Evolutionary conservation across 2,329 filamentous ascomycete genomes (phyloP).

Genomic region (Cryphonectria nitschkei): DNA sequence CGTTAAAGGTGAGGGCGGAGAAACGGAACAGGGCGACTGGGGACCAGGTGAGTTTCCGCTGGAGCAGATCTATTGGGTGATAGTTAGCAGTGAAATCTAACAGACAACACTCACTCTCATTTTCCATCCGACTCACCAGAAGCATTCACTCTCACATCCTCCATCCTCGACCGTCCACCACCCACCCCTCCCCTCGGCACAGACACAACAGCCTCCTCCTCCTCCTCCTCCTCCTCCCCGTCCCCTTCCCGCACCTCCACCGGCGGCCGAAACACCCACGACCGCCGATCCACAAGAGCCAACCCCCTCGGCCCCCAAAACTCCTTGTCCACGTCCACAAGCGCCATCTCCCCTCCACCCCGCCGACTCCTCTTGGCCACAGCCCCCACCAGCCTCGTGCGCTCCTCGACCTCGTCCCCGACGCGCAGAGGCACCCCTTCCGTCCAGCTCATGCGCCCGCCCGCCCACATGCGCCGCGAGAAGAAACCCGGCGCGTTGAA

Average conservation of each 20-base stretch:
- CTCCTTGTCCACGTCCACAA: slow-evolving; percentile 66
- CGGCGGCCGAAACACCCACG: slow-evolving; percentile 26
- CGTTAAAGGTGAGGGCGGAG: slow-evolving; percentile 84
- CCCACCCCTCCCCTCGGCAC: slow-evolving; percentile 3
- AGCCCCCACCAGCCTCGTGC: slow-evolving; percentile 37
- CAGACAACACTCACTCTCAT: too few relatives aligned
- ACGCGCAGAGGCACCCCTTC: slow-evolving; percentile 46
- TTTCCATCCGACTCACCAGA: slow-evolving; percentile 17
- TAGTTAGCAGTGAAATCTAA: slow-evolving; percentile 5
- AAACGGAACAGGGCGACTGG: slow-evolving; percentile 72
- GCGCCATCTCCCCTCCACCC: slow-evolving; percentile 63
- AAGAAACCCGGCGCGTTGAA: slow-evolving; percentile 65
- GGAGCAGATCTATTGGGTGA: background rate
- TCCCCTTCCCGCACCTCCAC: background rate
- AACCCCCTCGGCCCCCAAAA: slow-evolving; percentile 56
- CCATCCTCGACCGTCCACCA: slow-evolving; percentile 11
- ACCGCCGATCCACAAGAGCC: slow-evolving; percentile 59
- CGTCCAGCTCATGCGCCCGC: slow-evolving; percentile 60
- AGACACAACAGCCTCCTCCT: background rate
- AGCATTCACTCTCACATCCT: slow-evolving; percentile 18
- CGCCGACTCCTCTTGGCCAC: slow-evolving; percentile 57
- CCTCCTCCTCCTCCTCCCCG: background rate
- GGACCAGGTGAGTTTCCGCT: slow-evolving; percentile 47
- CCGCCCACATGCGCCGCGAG: slow-evolving; percentile 70
- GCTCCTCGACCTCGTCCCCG: slow-evolving; percentile 47